Conservation (phyloP, 805 yeast genomes). For the Kockiozyma suomiensis region DNA sequence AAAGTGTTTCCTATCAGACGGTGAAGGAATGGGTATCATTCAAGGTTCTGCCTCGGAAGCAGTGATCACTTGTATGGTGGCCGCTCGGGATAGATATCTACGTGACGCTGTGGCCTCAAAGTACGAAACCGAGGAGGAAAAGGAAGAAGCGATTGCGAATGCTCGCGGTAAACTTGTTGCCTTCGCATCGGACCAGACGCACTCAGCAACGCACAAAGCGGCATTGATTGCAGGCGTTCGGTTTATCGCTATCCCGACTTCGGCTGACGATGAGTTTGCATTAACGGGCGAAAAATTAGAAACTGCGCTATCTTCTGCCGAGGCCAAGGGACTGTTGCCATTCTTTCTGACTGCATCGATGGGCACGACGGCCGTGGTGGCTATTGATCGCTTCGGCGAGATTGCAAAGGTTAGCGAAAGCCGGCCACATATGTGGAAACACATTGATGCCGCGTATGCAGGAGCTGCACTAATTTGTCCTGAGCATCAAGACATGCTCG, state of each 20-base stretch:
- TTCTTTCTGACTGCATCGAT: slow-evolving; percentile 35
- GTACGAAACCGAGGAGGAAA: slow-evolving; percentile 26
- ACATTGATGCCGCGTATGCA: slow-evolving; percentile 36
- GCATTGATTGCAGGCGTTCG: slow-evolving; percentile 36
- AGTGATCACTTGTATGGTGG: slow-evolving; percentile 34
- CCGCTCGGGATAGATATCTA: slow-evolving; percentile 36
- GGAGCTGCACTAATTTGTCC: slow-evolving; percentile 36
- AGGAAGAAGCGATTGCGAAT: slow-evolving; percentile 27
- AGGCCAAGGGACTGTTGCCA: slow-evolving; percentile 31
- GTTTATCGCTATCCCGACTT: slow-evolving; percentile 28
- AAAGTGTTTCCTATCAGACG: slow-evolving; percentile 28
- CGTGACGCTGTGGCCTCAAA: slow-evolving; percentile 30
- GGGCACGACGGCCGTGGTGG: slow-evolving; percentile 37
- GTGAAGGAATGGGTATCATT: slow-evolving; percentile 37
- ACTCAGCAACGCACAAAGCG: slow-evolving; percentile 36
- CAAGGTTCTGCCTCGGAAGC: slow-evolving; percentile 38
- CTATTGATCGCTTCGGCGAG: slow-evolving; percentile 33
- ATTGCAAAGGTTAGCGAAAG: slow-evolving; percentile 21
- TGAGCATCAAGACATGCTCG: slow-evolving; percentile 27
- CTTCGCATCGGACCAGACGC: slow-evolving; percentile 35
- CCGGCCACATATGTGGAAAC: slow-evolving; percentile 32
- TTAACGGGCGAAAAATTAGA: slow-evolving; percentile 25
- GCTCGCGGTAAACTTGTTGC: slow-evolving; percentile 36
- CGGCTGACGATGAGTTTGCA: slow-evolving; percentile 30
- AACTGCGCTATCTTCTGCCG: slow-evolving; percentile 24